Evolutionary conservation across 139 green algal genomes (phyloP).

Genomic region (Chlorella vulgaris): DNA sequence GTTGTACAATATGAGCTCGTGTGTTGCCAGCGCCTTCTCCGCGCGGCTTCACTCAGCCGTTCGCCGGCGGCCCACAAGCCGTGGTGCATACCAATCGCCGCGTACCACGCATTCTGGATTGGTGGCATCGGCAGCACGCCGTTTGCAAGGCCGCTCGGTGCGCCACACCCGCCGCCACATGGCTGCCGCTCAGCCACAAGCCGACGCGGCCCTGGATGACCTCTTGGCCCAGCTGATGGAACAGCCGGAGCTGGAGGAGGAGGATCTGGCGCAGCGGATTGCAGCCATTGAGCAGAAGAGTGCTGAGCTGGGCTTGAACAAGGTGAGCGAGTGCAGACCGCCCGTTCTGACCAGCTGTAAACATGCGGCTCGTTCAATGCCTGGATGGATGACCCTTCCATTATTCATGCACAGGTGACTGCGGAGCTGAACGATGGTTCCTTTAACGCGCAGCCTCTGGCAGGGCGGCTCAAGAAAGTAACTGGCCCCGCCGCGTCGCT

Average conservation of each 20-base stretch:
- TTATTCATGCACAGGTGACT: background rate
- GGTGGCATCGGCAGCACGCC: no score
- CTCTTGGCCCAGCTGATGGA: background rate
- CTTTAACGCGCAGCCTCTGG: conserved; percentile 2
- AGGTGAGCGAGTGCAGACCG: background rate
- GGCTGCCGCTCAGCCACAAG: no score
- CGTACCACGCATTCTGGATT: no score
- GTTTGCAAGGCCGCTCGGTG: no score
- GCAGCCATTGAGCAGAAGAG: background rate
- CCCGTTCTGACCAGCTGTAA: background rate
- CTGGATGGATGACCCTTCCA: background rate
- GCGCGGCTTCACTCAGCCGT: no score
- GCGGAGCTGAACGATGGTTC: conserved; percentile 1
- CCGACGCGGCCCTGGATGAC: no score
- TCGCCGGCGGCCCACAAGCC: no score
- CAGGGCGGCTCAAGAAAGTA: conserved; percentile 19
- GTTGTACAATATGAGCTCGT: no score
- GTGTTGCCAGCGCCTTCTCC: no score
- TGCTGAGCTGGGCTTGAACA: background rate
- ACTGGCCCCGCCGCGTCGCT: background rate
- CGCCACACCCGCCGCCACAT: no score
- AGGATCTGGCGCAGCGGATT: conserved; percentile 2
- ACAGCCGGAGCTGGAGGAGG: background rate
- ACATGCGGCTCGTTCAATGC: no score
- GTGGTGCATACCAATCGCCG: no score